Evolutionary conservation across 805 yeast genomes (phyloP).

Genomic region (Saccharomycopsis sp.): DNA sequence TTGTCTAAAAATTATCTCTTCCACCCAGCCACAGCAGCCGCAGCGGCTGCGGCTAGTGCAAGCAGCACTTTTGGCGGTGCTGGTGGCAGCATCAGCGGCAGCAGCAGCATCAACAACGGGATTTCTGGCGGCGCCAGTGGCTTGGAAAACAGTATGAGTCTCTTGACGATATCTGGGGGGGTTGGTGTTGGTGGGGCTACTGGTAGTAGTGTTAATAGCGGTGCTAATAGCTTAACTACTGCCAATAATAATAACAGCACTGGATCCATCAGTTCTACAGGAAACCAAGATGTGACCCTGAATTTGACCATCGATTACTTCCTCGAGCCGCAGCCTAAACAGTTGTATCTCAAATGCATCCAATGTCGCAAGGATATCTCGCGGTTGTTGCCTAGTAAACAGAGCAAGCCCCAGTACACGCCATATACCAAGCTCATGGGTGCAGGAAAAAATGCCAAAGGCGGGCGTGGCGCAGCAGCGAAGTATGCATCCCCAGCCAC

Average conservation of each 20-base stretch:
- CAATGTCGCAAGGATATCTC: conserved; percentile 69
- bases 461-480: not conserved
- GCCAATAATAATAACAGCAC: not conserved
- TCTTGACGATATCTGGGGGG: no score
- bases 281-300: not conserved
- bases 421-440: not conserved
- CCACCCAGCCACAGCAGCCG: not conserved
- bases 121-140: not conserved
- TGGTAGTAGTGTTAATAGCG: not conserved
- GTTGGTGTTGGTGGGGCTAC: not conserved
- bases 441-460: not conserved
- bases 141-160: not conserved
- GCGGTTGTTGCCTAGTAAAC: conserved; percentile 12
- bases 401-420: conserved; percentile 8
- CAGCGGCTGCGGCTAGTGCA: not conserved
- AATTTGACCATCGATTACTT: conserved; percentile 3
- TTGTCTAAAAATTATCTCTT: conserved; percentile 39
- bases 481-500: not conserved
- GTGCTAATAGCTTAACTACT: no score
- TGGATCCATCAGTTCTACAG: not conserved
- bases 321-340: conserved; percentile 42
- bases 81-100: not conserved
- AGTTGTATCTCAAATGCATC: conserved; percentile 73
- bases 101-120: no score
- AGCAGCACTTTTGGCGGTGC: not conserved